Evolutionary conservation across 768 basidiomycete genomes (phyloP).

Genomic region (Pleurotus djamor): DNA sequence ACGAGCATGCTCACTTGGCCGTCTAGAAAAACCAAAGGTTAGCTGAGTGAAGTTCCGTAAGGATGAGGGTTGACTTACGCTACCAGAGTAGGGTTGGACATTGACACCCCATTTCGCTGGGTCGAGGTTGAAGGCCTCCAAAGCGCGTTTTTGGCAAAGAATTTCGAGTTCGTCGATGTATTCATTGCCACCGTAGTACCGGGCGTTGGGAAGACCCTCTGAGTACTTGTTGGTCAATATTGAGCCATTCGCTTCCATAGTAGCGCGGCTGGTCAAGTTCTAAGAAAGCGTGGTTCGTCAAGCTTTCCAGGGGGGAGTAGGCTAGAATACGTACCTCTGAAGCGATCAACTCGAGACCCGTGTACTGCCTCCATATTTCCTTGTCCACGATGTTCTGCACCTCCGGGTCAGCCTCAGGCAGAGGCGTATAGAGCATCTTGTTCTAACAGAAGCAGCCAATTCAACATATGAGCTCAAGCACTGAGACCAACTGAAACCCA

Average conservation of each 20-base stretch:
- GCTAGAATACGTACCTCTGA: slow-evolving; percentile 70
- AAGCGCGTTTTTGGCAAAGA: slow-evolving; percentile 93
- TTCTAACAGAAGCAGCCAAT: slow-evolving; percentile 55
- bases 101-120: slow-evolving; percentile 95
- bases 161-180: slow-evolving; percentile 95
- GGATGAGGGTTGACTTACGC: slow-evolving; percentile 44
- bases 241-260: slow-evolving; percentile 98
- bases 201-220: slow-evolving; percentile 96
- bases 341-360: slow-evolving; percentile 97
- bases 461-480: background rate
- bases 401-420: slow-evolving; percentile 91
- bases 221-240: slow-evolving; percentile 99
- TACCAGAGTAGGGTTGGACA: slow-evolving; percentile 97
- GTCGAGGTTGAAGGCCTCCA: slow-evolving; percentile 95
- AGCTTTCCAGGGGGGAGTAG: background rate
- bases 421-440: slow-evolving; percentile 83
- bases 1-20: slow-evolving; percentile 4
- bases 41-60: background rate
- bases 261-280: slow-evolving; percentile 95
- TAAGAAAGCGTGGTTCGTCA: slow-evolving; percentile 23
- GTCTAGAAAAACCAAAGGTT: slow-evolving; percentile 5
- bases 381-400: slow-evolving; percentile 98
- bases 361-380: slow-evolving; percentile 98
- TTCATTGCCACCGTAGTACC: slow-evolving; percentile 98
- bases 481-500: background rate